phyloP scores from a whole-genome alignment of 257 asterid genomes.

The Schizonepeta tenuifolia region DNA sequence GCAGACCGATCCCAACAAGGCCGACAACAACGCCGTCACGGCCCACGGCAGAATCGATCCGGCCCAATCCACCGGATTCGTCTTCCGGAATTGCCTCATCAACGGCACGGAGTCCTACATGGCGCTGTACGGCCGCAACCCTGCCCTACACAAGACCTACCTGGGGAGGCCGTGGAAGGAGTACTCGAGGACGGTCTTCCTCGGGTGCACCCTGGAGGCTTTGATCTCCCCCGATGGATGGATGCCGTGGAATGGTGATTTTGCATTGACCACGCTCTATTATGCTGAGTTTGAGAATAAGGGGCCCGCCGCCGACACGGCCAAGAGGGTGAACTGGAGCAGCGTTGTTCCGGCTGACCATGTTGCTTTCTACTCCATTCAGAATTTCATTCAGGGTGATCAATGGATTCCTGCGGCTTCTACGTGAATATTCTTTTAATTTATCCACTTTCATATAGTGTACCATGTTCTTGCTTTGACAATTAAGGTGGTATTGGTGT shows the following conservation, averaged over 20 bases:
- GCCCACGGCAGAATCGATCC: conserved; percentile 53
- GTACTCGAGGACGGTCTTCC: conserved; percentile 44
- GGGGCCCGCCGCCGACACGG: conserved; percentile 37
- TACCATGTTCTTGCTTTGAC: no score
- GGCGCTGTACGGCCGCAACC: conserved; percentile 37
- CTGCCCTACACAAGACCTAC: conserved; percentile 36
- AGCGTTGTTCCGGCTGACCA: conserved; percentile 38
- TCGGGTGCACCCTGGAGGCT: conserved; percentile 34
- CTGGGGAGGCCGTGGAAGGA: conserved; percentile 64
- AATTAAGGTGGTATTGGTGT: no score
- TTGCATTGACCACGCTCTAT: conserved; percentile 46
- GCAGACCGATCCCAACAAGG: conserved; percentile 37
- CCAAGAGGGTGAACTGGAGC: conserved; percentile 47
- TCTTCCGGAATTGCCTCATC: conserved; percentile 43
- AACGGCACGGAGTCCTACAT: conserved; percentile 48
- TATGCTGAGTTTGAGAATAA: conserved; percentile 45
- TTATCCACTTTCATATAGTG: no score
- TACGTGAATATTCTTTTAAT: no score
- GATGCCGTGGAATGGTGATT: conserved; percentile 51
- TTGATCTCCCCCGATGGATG: conserved; percentile 42
- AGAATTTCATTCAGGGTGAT: conserved; percentile 53
- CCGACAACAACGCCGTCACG: conserved; percentile 44
- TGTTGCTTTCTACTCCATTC: conserved; percentile 37
- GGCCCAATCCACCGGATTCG: conserved; percentile 50
- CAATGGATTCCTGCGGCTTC: conserved; percentile 44